These are phyloP conservation scores for Allium sativum DNA, from an alignment of 106 monocot species.

Conservation along the genomic window DNA sequence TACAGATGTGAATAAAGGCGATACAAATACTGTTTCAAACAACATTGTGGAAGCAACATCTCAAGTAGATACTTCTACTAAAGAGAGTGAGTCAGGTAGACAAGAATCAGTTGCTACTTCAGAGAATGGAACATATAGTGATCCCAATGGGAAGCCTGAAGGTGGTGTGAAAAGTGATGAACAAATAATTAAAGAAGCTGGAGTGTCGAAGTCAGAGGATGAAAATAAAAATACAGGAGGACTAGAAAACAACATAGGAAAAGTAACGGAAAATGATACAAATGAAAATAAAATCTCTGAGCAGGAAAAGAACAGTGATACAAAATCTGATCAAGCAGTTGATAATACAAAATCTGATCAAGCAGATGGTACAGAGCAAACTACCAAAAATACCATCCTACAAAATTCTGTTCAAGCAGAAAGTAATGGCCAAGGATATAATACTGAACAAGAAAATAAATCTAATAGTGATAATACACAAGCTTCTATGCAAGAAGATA, in stretches of 20 bases:
- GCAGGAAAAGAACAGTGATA: conserved; percentile 4
- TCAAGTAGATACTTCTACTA: conserved; percentile 14
- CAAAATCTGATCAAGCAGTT: conserved; percentile 10
- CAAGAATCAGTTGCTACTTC: conserved; percentile 15
- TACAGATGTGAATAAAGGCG: conserved; percentile 5
- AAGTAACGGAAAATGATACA: conserved; percentile 10
- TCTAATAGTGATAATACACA: conserved; percentile 3
- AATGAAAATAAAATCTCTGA: conserved; percentile 7
- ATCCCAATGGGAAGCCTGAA: conserved; percentile 31
- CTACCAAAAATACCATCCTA: conserved; percentile 11
- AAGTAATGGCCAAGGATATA: conserved; percentile 13
- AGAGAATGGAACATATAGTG: conserved; percentile 22
- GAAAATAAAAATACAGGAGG: background rate
- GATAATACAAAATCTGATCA: conserved; percentile 11
- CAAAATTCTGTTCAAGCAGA: no score
- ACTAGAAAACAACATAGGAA: conserved; percentile 1
- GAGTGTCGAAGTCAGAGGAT: conserved; percentile 1
- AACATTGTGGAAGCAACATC: conserved; percentile 9
- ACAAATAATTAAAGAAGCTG: conserved; percentile 2
- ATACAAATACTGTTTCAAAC: conserved; percentile 12
- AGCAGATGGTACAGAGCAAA: conserved; percentile 11
- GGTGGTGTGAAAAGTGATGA: conserved; percentile 11
- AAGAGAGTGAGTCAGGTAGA: conserved; percentile 13
- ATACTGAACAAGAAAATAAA: conserved; percentile 24
- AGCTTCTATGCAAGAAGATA: conserved; percentile 19